phyloP scores from a whole-genome alignment of 441 rosid genomes.

The Erodium trifolium region DNA sequence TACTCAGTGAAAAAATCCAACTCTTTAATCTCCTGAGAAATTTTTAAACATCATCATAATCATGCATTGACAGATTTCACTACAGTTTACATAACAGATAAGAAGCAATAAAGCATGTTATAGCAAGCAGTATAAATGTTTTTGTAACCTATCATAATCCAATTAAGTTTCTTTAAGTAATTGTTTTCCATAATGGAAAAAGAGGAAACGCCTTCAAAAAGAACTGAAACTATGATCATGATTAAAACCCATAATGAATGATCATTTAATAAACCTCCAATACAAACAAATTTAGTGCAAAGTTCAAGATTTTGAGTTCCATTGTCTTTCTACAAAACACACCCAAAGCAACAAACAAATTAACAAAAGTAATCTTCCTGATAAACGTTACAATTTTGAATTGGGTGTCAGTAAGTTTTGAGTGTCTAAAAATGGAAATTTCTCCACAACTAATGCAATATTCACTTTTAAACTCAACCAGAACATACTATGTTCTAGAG shows the following conservation, averaged over 20 bases:
- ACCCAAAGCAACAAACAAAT: not conserved
- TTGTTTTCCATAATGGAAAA: not conserved
- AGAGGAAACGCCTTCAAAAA: no score
- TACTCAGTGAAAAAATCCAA: slow-evolving; percentile 91
- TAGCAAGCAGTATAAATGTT: no score
- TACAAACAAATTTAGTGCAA: not conserved
- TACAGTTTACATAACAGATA: not conserved
- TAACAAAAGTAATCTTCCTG: not conserved
- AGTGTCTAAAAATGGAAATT: not conserved
- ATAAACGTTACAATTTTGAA: not conserved
- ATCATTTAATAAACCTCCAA: not conserved
- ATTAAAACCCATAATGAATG: not conserved
- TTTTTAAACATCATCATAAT: not conserved
- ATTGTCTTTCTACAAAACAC: not conserved
- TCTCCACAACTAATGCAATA: not conserved
- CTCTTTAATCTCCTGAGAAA: slow-evolving; percentile 52
- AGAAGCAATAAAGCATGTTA: no score
- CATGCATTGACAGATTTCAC: not conserved
- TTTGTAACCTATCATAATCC: no score
- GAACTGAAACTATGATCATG: not conserved
- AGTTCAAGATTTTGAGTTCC: not conserved
- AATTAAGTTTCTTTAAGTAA: not conserved
- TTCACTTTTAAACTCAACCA: not conserved
- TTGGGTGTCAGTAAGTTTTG: no score
- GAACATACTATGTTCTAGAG: not conserved